These are phyloP conservation scores for Solanum pimpinellifolium DNA, from an alignment of 257 asterid genomes.

Conservation along the genomic window DNA sequence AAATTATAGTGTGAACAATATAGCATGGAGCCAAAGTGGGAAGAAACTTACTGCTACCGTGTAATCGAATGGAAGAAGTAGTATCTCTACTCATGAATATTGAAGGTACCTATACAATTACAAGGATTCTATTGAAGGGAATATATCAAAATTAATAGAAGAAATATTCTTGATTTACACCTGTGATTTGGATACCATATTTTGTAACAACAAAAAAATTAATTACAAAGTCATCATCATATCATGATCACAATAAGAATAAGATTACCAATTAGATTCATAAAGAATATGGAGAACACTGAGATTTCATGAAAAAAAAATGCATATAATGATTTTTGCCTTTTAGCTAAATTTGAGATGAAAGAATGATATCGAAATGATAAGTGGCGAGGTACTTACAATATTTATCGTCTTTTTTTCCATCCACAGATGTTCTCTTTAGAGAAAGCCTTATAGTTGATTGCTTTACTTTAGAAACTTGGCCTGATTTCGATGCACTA, in stretches of 20 bases:
- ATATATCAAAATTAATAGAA: not conserved
- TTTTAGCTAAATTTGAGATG: not conserved
- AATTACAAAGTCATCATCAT: not conserved
- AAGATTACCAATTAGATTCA: not conserved
- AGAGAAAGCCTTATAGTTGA: slow-evolving; percentile 73
- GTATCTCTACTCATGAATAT: not conserved
- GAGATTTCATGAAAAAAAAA: not conserved
- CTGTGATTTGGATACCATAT: not conserved
- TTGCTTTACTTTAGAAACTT: slow-evolving; percentile 48
- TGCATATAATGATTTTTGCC: not conserved
- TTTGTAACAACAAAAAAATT: not conserved
- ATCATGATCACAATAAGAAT: not conserved
- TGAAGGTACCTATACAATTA: not conserved
- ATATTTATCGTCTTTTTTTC: slow-evolving; percentile 36
- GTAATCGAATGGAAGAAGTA: not conserved
- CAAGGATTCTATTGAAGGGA: not conserved
- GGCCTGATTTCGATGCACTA: slow-evolving; percentile 18
- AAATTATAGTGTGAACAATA: not conserved
- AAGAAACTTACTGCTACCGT: not conserved
- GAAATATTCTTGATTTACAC: not conserved
- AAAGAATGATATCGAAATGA: not conserved
- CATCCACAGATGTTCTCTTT: slow-evolving; percentile 54
- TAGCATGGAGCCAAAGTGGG: not conserved
- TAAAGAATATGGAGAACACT: not conserved
- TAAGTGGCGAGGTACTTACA: slow-evolving; percentile 25